Percentiles rank a stretch among this genome's conserved stretches.
Evolutionary conservation across 371 early-diverging fungal genomes (phyloP).

Genomic region (Apophysomyces elegans): DNA sequence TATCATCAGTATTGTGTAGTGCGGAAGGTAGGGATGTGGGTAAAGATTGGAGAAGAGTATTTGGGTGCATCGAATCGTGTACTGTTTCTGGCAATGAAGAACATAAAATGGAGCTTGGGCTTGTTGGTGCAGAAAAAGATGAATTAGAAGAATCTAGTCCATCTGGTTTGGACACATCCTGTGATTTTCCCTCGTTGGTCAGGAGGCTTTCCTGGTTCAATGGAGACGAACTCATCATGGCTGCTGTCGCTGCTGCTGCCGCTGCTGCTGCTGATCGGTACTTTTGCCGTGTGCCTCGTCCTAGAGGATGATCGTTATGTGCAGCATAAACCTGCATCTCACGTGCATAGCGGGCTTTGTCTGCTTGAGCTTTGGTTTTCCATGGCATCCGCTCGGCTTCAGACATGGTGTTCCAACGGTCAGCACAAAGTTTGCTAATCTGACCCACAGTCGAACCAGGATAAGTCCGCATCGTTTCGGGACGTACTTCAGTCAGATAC

Average conservation of each 20-base stretch:
- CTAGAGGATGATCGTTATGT: conserved; percentile 47
- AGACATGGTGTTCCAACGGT: conserved; percentile 69
- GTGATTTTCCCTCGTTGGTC: not conserved
- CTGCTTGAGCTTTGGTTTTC: conserved; percentile 65
- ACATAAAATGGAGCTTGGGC: conserved; percentile 1
- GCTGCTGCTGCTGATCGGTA: conserved; percentile 37
- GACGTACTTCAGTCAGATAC: conserved; percentile 70
- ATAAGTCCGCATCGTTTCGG: conserved; percentile 60
- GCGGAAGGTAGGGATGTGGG: conserved; percentile 7
- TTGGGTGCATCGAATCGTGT: conserved; percentile 1
- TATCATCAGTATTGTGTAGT: conserved; percentile 5
- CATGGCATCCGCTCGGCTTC: conserved; percentile 63
- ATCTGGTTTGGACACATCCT: not conserved
- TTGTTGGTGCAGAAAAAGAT: conserved; percentile 3
- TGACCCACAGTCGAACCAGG: conserved; percentile 76
- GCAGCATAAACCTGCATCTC: conserved; percentile 71
- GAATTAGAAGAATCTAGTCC: not conserved
- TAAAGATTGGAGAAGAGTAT: conserved; percentile 4
- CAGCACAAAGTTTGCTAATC: conserved; percentile 72
- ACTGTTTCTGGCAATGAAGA: conserved; percentile 3
- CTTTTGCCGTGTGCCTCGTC: conserved; percentile 53
- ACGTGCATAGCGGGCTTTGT: conserved; percentile 77
- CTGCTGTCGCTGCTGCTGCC: conserved; percentile 21
- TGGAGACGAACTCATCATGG: conserved; percentile 1
- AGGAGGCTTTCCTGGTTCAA: not conserved